Evolutionary conservation across 2,329 filamentous ascomycete genomes (phyloP).

Genomic region (Mariannaea sp.): DNA sequence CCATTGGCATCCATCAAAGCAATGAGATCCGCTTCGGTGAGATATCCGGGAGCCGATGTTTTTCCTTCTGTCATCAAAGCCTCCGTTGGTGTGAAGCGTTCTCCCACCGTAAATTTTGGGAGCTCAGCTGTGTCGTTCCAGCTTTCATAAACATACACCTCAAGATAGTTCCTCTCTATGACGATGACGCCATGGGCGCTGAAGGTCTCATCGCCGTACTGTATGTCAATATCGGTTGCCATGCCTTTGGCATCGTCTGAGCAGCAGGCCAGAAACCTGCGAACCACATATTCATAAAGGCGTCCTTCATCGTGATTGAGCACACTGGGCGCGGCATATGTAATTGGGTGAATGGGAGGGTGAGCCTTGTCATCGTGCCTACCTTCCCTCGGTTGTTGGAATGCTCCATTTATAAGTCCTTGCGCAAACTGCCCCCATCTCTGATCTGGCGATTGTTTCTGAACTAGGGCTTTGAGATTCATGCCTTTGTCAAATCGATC

Average conservation of each 20-base stretch:
- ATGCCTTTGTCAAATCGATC: slow-evolving; percentile 93
- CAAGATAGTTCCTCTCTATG: slow-evolving; percentile 86
- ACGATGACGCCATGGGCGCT: slow-evolving; percentile 83
- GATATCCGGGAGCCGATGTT: slow-evolving; percentile 80
- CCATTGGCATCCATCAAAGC: slow-evolving; percentile 98
- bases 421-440: slow-evolving; percentile 84
- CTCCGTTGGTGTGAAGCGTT: slow-evolving; percentile 85
- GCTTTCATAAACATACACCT: slow-evolving; percentile 94
- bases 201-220: slow-evolving; percentile 84
- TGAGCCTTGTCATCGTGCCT: slow-evolving; percentile 95
- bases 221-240: slow-evolving; percentile 81
- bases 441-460: slow-evolving; percentile 79
- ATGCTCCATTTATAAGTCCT: slow-evolving; percentile 73
- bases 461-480: slow-evolving; percentile 76
- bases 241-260: slow-evolving; percentile 90
- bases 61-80: slow-evolving; percentile 91
- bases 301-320: slow-evolving; percentile 70
- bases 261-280: slow-evolving; percentile 93
- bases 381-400: slow-evolving; percentile 80
- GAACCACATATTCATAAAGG: slow-evolving; percentile 90
- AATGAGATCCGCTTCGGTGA: slow-evolving; percentile 95
- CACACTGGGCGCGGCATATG: slow-evolving; percentile 73
- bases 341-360: slow-evolving; percentile 94
- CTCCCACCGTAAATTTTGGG: slow-evolving; percentile 77
- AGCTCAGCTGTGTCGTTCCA: slow-evolving; percentile 89